phyloP scores from a whole-genome alignment of 352 stramenopile species.

The Globisporangium paddicum region DNA sequence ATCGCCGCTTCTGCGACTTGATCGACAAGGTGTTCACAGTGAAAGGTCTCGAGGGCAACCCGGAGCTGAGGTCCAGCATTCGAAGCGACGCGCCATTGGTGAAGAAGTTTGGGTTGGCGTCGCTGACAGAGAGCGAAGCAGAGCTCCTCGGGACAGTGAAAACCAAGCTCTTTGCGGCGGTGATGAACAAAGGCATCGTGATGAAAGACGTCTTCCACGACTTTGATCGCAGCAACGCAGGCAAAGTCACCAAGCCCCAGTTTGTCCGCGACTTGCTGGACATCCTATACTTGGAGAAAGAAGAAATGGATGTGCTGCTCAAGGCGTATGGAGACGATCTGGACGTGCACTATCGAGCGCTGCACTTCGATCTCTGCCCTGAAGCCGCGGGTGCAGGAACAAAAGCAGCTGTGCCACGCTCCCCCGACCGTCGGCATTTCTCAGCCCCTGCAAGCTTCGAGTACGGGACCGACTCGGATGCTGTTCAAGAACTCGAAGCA shows the following conservation, averaged over 20 bases:
- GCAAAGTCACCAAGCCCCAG: conserved; percentile 76
- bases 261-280: conserved; percentile 71
- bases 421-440: conserved; percentile 51
- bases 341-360: conserved; percentile 71
- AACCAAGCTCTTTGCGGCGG: conserved; percentile 49
- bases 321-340: conserved; percentile 71
- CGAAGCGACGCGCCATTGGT: conserved; percentile 21
- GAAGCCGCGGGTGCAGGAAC: conserved; percentile 25
- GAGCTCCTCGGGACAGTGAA: conserved; percentile 33
- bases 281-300: conserved; percentile 43
- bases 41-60: conserved; percentile 71
- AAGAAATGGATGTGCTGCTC: conserved; percentile 53
- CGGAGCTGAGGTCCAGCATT: conserved; percentile 29
- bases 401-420: conserved; percentile 25
- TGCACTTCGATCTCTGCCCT: conserved; percentile 69
- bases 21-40: conserved; percentile 84
- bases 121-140: conserved; percentile 29
- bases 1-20: conserved; percentile 77
- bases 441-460: conserved; percentile 22
- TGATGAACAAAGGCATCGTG: conserved; percentile 80
- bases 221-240: conserved; percentile 80
- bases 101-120: conserved; percentile 31
- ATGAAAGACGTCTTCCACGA: conserved; percentile 86
- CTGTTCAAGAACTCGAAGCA: conserved; percentile 36
- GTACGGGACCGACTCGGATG: not conserved